A percentile compares a stretch with the other conserved stretches of the same genome.
These are phyloP conservation scores for Phyllostachys edulis DNA, from an alignment of 176 grass and related monocot species.

Conservation along the genomic window DNA sequence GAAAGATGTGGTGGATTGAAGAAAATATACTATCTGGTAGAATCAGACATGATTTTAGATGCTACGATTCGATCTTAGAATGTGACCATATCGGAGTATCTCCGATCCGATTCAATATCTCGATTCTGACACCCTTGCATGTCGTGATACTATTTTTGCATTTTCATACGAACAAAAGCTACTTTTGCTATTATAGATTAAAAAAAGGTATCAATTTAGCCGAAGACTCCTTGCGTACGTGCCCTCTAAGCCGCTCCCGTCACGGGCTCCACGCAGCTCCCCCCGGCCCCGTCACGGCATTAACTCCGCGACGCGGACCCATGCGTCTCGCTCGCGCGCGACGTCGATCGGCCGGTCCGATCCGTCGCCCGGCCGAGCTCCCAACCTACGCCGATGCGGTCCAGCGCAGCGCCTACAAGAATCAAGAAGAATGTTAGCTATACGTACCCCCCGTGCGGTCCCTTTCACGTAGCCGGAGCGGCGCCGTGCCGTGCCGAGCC, in stretches of 20 bases:
- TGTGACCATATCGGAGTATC: no score
- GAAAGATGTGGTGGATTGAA: no score
- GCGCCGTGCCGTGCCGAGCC: not conserved
- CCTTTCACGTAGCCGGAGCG: not conserved
- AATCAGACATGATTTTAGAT: no score
- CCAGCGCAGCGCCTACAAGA: slow-evolving; percentile 25
- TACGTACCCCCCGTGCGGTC: not conserved
- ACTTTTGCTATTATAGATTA: no score
- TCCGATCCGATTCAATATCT: no score
- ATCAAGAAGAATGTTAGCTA: slow-evolving; percentile 45
- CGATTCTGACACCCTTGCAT: no score
- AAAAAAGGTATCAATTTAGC: no score
- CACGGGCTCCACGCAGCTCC: slow-evolving; percentile 34
- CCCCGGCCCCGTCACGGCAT: slow-evolving; percentile 8
- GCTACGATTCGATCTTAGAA: no score
- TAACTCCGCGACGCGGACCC: slow-evolving; percentile 12
- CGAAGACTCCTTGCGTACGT: not conserved
- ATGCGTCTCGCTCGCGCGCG: slow-evolving; percentile 7
- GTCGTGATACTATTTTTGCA: no score
- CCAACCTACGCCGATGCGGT: slow-evolving; percentile 18
- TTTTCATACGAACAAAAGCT: no score
- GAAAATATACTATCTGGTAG: no score
- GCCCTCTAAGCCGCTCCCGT: not conserved
- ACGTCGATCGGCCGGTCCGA: not conserved
- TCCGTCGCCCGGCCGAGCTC: not conserved